Conservation (phyloP, 768 basidiomycete genomes). For the Russula sp. region DNA sequence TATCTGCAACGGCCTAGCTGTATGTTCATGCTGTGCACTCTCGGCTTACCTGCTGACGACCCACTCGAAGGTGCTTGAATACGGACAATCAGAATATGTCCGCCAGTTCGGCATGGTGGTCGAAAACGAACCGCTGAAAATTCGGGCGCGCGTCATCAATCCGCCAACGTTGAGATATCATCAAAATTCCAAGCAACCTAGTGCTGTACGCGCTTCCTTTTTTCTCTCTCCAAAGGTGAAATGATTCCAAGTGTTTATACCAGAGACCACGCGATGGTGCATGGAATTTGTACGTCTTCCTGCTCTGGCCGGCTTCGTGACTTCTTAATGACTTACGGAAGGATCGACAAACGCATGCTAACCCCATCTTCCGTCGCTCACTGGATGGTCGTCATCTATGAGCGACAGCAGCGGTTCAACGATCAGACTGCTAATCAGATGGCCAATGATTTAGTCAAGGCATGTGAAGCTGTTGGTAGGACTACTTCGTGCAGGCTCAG, state of each 20-base stretch:
- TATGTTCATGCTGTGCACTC: conserved; percentile 25
- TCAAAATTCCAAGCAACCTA: conserved; percentile 44
- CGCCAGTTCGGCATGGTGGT: conserved; percentile 65
- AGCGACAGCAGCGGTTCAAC: conserved; percentile 52
- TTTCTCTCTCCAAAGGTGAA: neutral
- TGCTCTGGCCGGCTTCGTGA: no score
- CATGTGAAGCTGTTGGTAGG: conserved; percentile 56
- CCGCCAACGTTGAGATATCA: conserved; percentile 69
- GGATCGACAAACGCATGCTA: conserved; percentile 70
- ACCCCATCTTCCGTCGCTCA: conserved; percentile 44
- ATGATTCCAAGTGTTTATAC: neutral
- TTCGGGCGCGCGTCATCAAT: conserved; percentile 56
- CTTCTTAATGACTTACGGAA: conserved; percentile 26
- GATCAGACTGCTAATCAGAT: conserved; percentile 45
- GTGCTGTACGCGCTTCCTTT: conserved; percentile 43
- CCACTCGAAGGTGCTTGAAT: conserved; percentile 43
- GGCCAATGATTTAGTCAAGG: conserved; percentile 44
- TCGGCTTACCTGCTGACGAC: neutral
- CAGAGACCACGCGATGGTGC: conserved; percentile 60
- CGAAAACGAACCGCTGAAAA: conserved; percentile 44
- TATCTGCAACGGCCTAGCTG: conserved; percentile 50
- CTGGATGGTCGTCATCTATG: conserved; percentile 66
- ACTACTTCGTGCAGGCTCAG: conserved; percentile 10
- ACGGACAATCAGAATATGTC: conserved; percentile 47
- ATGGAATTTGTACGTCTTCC: conserved; percentile 64